Percentiles rank a stretch among this genome's conserved stretches.
phyloP scores from a whole-genome alignment of 495 filamentous ascomycete species.

The Aspergillus panamensis region DNA sequence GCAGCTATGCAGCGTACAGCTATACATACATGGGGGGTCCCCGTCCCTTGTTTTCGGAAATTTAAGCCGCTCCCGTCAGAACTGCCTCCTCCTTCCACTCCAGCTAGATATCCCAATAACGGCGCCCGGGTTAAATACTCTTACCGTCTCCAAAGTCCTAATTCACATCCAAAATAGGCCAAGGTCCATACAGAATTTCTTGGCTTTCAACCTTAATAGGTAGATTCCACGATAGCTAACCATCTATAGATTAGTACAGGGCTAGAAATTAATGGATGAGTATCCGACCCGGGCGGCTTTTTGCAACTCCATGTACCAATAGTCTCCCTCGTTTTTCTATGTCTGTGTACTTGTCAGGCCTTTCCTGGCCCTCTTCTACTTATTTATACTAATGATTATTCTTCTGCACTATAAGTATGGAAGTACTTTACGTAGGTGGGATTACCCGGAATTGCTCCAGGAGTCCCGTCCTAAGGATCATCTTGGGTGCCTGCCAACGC shows the following conservation, averaged over 20 bases:
- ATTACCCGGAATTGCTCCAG: background rate
- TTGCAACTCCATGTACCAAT: background rate
- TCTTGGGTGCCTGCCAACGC: too few relatives aligned
- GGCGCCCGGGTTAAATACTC: too few relatives aligned
- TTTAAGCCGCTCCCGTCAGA: background rate
- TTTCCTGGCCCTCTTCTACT: background rate
- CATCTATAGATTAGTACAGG: too few relatives aligned
- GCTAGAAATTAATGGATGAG: too few relatives aligned
- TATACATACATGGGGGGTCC: background rate
- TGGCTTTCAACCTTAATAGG: too few relatives aligned
- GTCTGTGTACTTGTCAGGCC: background rate
- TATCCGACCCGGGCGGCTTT: too few relatives aligned
- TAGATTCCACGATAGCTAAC: too few relatives aligned
- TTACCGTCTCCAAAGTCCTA: too few relatives aligned
- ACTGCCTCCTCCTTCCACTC: background rate
- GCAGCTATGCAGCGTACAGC: background rate
- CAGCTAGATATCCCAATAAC: too few relatives aligned
- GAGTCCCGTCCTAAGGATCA: background rate
- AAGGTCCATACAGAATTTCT: too few relatives aligned
- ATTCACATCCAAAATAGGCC: too few relatives aligned
- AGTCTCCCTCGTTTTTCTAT: background rate
- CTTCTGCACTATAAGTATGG: background rate
- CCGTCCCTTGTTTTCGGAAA: background rate
- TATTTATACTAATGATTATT: background rate
- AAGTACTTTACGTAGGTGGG: background rate